Evolutionary conservation across 1,284 basidiomycete species (phyloP).

Genomic region (Apiotrichum porosum): DNA sequence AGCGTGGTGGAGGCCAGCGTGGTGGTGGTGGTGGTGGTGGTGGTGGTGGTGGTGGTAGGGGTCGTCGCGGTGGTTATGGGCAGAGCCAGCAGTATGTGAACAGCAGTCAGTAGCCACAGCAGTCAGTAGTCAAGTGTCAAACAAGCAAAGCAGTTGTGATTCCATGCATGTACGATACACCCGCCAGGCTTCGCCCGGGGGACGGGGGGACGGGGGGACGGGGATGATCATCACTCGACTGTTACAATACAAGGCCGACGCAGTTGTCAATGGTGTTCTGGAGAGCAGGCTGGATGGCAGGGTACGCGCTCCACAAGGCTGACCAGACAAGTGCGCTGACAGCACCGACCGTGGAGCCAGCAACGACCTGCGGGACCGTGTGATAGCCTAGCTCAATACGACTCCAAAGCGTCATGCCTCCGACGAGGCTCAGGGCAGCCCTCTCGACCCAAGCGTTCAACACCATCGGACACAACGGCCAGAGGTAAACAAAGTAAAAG

Average conservation of each 20-base stretch:
- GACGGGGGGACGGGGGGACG: too few relatives aligned
- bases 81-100: not conserved
- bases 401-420: slow-evolving; percentile 58
- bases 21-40: slow-evolving; percentile 17
- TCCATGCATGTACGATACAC: slow-evolving; percentile 12
- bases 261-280: slow-evolving; percentile 2
- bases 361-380: slow-evolving; percentile 66
- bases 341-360: slow-evolving; percentile 61
- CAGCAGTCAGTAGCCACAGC: not conserved
- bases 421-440: not conserved
- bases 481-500: slow-evolving; percentile 65
- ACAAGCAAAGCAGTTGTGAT: not conserved
- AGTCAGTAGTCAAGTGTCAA: not conserved
- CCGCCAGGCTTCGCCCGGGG: too few relatives aligned
- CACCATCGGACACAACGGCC: slow-evolving; percentile 57
- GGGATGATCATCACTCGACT: too few relatives aligned
- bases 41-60: not conserved
- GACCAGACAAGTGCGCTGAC: slow-evolving; percentile 57
- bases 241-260: not conserved
- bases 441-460: slow-evolving; percentile 52
- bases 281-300: not conserved
- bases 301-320: slow-evolving; percentile 27
- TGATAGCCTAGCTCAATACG: slow-evolving; percentile 77
- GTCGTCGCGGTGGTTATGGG: slow-evolving; percentile 13
- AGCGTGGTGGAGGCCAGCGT: slow-evolving; percentile 4